Evolutionary conservation across 129 eudicot species (phyloP), one percentile per base, ranked within the genome.

Genomic region (Silybum marianum): DNA sequence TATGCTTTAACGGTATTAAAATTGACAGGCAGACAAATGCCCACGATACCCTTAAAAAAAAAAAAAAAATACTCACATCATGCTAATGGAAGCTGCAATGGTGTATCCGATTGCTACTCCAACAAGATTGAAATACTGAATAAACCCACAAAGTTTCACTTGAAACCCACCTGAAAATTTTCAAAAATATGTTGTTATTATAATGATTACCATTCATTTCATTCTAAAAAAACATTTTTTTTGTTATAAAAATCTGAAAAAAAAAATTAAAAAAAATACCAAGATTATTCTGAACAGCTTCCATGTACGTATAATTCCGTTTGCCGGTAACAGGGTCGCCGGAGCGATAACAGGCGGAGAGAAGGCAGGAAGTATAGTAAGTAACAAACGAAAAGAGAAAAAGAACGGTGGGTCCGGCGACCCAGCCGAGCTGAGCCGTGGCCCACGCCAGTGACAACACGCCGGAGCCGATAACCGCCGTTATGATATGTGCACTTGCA

Each of bases 401-500:
- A 79, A 95, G 79, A 26, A 95, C 92, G 24, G 94, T 84, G 14
- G 99, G 99, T 14, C 99, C 99, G 19, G 99, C 99, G 12, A 95
- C 65, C 99, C 99, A 95, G 0, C 99, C 99, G 3, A 95, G 91
- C 66, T 95, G 99, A 12, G 98, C 99, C 0, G 87, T 86, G 54
- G 99, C 99, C 99, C 99, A 95, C 25, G 99, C 99, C 85, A 95
- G 73, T 1, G 99, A 95, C 84, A 95, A 42, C 73, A 95, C 99
- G 6, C 99, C 99, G 22, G 99, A 95, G 9, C 99, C 99, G 51
- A 95, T 95, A 14, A 95, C 99, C 5, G 99, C 99, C 63, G 98
- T 95, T 72, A 95, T 90, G 30, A 95, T 95, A 79, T 95, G 98
- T 75, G 98, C 94, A 86, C 99, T 95, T 74, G 98, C 97, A 16